These are phyloP conservation scores for Hypomontagnella monticulosa DNA, from an alignment of 495 filamentous ascomycete genomes.

Conservation along the genomic window DNA sequence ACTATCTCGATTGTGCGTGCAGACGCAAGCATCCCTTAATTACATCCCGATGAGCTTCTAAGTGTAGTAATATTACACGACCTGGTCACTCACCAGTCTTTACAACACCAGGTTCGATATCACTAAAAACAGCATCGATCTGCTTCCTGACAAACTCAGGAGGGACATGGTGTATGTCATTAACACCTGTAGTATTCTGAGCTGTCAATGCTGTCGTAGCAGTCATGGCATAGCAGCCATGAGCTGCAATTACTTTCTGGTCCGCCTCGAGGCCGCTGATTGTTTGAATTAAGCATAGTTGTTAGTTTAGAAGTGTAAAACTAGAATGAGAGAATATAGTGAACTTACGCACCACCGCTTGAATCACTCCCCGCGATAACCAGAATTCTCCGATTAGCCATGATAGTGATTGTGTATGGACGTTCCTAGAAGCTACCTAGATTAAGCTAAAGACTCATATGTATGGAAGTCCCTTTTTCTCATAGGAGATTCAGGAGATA, in stretches of 20 bases:
- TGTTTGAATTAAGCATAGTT: constrained; percentile 13
- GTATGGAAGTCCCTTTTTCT: background rate
- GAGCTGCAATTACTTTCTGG: constrained; percentile 90
- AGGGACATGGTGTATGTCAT: constrained; percentile 82
- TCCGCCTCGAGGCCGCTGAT: constrained; percentile 93
- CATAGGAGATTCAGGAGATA: no score
- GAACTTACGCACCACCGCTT: constrained; percentile 84
- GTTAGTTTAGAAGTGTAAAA: constrained; percentile 17
- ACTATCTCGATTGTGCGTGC: constrained; percentile 79
- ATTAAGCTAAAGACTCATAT: constrained; percentile 4
- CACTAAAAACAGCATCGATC: constrained; percentile 82
- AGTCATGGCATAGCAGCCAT: constrained; percentile 94
- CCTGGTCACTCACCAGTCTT: constrained; percentile 75
- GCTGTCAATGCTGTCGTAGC: constrained; percentile 95
- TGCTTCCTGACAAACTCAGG: constrained; percentile 82
- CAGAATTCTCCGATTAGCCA: constrained; percentile 65
- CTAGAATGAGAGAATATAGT: constrained; percentile 25
- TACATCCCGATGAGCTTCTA: constrained; percentile 12
- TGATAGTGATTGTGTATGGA: constrained; percentile 23
- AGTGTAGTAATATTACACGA: background rate
- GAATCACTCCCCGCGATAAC: constrained; percentile 88
- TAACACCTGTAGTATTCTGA: constrained; percentile 89
- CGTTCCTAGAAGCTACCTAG: background rate
- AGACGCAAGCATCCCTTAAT: constrained; percentile 89
- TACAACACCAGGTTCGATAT: constrained; percentile 88